Conservation (phyloP, 306 rosid genomes). For the Lupinus albus region DNA sequence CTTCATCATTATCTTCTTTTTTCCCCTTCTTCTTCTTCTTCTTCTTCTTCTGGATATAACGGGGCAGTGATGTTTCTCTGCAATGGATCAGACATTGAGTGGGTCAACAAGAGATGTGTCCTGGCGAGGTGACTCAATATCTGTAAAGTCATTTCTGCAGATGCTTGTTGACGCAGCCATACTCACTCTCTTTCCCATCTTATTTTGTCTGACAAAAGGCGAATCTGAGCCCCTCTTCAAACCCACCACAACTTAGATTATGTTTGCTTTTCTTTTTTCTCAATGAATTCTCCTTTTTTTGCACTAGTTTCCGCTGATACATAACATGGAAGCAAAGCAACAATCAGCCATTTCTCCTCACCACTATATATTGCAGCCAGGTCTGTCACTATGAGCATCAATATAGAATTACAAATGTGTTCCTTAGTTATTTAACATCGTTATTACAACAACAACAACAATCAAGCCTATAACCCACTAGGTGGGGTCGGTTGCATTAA, state of each 20-base stretch:
- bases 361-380: not conserved
- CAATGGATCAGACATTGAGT: constrained; percentile 19
- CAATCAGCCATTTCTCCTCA: not conserved
- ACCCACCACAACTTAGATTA: not conserved
- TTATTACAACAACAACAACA: no score
- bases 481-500: no score
- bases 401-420: no score
- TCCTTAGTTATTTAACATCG: not conserved
- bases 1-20: not conserved
- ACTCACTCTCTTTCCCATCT: not conserved
- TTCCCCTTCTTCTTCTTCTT: not conserved
- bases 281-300: no score
- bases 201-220: constrained; percentile 43
- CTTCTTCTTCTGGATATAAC: not conserved
- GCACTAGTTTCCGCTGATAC: not conserved
- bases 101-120: constrained; percentile 2
- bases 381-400: not conserved
- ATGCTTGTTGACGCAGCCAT: constrained; percentile 37
- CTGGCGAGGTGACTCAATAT: constrained; percentile 34
- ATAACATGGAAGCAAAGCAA: not conserved
- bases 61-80: constrained; percentile 38
- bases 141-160: not conserved
- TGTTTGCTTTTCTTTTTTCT: not conserved
- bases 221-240: constrained; percentile 37
- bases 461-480: no score